Evolutionary conservation across 176 grass and related monocot species (phyloP).

Genomic region (Oryza meyeriana): DNA sequence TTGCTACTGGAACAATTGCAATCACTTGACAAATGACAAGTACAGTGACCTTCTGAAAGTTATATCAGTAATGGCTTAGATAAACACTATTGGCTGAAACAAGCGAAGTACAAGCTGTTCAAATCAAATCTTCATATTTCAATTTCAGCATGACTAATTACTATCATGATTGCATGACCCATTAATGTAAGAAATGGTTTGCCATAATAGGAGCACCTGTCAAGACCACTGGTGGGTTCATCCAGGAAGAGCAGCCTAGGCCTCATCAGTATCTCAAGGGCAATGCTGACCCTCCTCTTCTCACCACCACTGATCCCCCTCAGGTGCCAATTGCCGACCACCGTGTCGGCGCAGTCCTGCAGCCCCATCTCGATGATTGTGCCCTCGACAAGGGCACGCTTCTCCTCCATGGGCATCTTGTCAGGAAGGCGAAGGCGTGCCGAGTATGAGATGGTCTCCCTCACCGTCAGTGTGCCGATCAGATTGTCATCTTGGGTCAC

Average conservation of each 20-base stretch:
- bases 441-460: slow-evolving; percentile 93
- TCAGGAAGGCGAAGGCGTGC: slow-evolving; percentile 78
- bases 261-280: slow-evolving; percentile 92
- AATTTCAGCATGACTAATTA: neutral
- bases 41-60: neutral
- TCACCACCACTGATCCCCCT: slow-evolving; percentile 90
- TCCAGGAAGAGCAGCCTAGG: slow-evolving; percentile 93
- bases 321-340: slow-evolving; percentile 94
- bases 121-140: neutral
- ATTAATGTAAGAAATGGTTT: neutral
- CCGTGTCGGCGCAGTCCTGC: slow-evolving; percentile 92
- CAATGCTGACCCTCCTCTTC: slow-evolving; percentile 98
- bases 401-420: slow-evolving; percentile 84
- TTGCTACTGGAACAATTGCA: neutral
- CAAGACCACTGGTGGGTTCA: slow-evolving; percentile 93
- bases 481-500: slow-evolving; percentile 95
- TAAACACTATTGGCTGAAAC: neutral
- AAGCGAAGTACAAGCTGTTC: neutral
- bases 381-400: slow-evolving; percentile 80
- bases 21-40: neutral
- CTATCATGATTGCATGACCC: neutral
- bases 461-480: slow-evolving; percentile 88
- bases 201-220: slow-evolving; percentile 46
- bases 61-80: neutral
- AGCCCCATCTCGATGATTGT: slow-evolving; percentile 98